Evolutionary conservation across 768 basidiomycete species (phyloP).

Genomic region (Rhizopogon vulgaris): DNA sequence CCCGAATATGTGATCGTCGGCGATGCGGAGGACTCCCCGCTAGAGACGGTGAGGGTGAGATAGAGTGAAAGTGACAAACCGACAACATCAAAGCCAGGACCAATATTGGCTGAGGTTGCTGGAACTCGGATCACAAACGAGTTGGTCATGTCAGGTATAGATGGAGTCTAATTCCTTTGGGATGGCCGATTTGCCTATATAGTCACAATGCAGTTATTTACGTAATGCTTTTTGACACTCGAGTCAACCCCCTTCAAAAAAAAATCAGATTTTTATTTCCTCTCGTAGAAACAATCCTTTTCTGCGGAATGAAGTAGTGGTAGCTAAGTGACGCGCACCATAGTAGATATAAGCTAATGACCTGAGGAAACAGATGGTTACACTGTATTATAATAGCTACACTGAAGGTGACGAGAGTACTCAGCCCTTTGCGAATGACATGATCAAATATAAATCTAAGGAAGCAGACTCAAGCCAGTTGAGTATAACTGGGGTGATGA

Average conservation of each 20-base stretch:
- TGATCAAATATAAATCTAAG: background rate
- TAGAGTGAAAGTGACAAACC: conserved; percentile 92
- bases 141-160: conserved; percentile 14
- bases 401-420: background rate
- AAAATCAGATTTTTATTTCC: too few species aligned
- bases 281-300: too few species aligned
- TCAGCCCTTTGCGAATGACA: background rate
- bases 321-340: too few species aligned
- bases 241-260: too few species aligned
- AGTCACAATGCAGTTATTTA: too few species aligned
- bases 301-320: too few species aligned
- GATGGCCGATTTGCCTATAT: too few species aligned
- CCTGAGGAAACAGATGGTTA: background rate
- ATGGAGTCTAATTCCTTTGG: too few species aligned
- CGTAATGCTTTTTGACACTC: too few species aligned
- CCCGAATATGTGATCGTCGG: conserved; percentile 77
- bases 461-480: background rate
- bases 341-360: conserved; percentile 1
- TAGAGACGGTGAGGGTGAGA: conserved; percentile 66
- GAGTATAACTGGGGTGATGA: background rate
- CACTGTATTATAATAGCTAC: conserved; percentile 10
- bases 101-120: conserved; percentile 98
- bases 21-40: conserved; percentile 33
- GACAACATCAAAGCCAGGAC: conserved; percentile 97
- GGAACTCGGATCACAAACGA: conserved; percentile 77